Base-by-base conservation (phyloP, 139 green algal genomes). In the Chlamydomonas incerta region DNA sequence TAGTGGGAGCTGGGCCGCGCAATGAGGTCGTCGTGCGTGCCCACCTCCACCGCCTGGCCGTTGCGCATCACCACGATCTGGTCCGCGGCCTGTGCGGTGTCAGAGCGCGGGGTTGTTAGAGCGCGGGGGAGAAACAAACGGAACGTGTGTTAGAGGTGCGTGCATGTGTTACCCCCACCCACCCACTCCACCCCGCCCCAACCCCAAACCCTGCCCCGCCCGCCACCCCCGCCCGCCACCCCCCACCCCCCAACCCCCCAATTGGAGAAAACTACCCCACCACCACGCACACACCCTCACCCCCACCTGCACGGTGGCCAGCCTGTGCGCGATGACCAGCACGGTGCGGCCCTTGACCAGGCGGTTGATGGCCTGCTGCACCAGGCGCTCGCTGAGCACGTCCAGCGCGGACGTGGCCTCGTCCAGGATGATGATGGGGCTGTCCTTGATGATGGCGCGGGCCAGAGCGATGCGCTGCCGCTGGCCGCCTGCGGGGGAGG, bases 401-500 rank as follows among this genome's bases (percentile, higher is more conserved):
- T 93, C 91, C 47, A 94, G 87, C 28, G 91, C 85, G 28, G 86
- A 95, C 0, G 97, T 99, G 18, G 96, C 96, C 83, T 99, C 96
- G 86, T 99, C 97, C 66, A 99, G 90, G 55, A 99, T 96, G 85
- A 99, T 92, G 57, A 98, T 86, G 33, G 93, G 85, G 23, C 95
- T 93, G 72, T 96, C 90, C 79, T 96, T 95, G 20, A 99, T 88
- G 35, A 99, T 91, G 23, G 97, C 97, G 2, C 97, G 88, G 0
- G 97, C 97, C 46, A 99, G 96, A 34, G 96, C 97, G 52, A 99
- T 95, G 47, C 96, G 92, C 85, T 99, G 95, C 82, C 96, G 97
- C 86, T 94, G 91, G 29, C 91, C 91, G 63, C 90, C 91, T 91
- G 69, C 5, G 67, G 21, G 34, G 50, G n/a, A 33, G 52, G n/a